Percentiles rank a stretch among this genome's conserved stretches.
phyloP scores from a whole-genome alignment of 352 stramenopile species.

The Thalassiosira hispida region DNA sequence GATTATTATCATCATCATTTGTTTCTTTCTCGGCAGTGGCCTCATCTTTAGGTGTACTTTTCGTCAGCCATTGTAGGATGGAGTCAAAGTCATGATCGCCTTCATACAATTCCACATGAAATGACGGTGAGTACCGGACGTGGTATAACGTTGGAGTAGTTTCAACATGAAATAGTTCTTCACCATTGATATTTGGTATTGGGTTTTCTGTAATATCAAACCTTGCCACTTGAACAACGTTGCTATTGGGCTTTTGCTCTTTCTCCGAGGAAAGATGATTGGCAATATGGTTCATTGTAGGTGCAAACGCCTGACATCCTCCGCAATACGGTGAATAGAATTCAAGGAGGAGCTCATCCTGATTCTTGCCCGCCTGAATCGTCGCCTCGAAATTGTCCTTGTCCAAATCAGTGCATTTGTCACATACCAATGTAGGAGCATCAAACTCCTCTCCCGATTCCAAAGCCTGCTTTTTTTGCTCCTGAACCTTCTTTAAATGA shows the following conservation, averaged over 20 bases:
- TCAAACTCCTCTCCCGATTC: conserved; percentile 25
- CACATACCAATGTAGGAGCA: conserved; percentile 29
- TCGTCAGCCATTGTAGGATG: conserved; percentile 36
- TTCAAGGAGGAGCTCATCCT: conserved; percentile 40
- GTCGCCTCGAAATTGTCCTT: conserved; percentile 29
- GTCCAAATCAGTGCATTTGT: conserved; percentile 39
- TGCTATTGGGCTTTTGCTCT: background rate
- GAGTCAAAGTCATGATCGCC: conserved; percentile 37
- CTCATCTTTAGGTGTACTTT: background rate
- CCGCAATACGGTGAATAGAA: conserved; percentile 60
- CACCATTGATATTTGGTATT: conserved; percentile 24
- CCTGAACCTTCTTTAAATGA: conserved; percentile 36
- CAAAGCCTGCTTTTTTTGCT: conserved; percentile 17
- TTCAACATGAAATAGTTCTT: conserved; percentile 45
- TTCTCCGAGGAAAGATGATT: conserved; percentile 10
- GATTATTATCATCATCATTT: background rate
- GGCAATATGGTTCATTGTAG: conserved; percentile 38
- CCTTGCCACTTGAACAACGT: conserved; percentile 25
- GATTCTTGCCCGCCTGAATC: background rate
- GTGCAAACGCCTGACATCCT: conserved; percentile 53
- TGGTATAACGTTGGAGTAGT: conserved; percentile 57
- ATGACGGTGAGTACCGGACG: conserved; percentile 31
- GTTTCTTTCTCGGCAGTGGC: background rate
- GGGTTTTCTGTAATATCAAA: conserved; percentile 53
- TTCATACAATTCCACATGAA: conserved; percentile 38